phyloP scores from a whole-genome alignment of 305 asterid species.

The Rubia peregrina region DNA sequence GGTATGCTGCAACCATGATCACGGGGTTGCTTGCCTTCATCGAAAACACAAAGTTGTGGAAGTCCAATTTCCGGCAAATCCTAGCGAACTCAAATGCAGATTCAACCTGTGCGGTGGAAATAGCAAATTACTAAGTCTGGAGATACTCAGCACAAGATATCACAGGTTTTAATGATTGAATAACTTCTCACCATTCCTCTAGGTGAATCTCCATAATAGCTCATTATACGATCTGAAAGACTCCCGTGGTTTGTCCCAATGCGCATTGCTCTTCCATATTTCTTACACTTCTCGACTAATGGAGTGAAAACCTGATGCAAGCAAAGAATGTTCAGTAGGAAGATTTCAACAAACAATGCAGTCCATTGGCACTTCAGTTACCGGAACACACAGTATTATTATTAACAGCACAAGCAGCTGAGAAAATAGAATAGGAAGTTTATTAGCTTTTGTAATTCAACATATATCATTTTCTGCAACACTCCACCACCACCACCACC shows the following conservation, averaged over 20 bases:
- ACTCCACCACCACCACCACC: not conserved
- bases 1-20: slow-evolving; percentile 95
- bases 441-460: not conserved
- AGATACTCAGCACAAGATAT: slow-evolving; percentile 1
- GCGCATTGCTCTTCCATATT: slow-evolving; percentile 94
- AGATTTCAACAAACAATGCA: not conserved
- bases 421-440: slow-evolving; percentile 3
- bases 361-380: not conserved
- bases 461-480: not conserved
- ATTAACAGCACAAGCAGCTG: not conserved
- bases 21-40: slow-evolving; percentile 99
- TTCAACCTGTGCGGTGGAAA: slow-evolving; percentile 59
- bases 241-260: slow-evolving; percentile 99
- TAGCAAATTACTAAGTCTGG: slow-evolving; percentile 12
- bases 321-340: not conserved
- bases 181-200: slow-evolving; percentile 85
- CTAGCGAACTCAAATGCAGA: slow-evolving; percentile 98
- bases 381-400: not conserved
- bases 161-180: slow-evolving; percentile 13
- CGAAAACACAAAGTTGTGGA: slow-evolving; percentile 91
- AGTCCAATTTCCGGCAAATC: slow-evolving; percentile 91
- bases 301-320: slow-evolving; percentile 78
- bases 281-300: slow-evolving; percentile 93
- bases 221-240: slow-evolving; percentile 98
- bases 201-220: slow-evolving; percentile 97